phyloP scores from a whole-genome alignment of 371 early-diverging fungal genomes.

The Mucor circinelloides region DNA sequence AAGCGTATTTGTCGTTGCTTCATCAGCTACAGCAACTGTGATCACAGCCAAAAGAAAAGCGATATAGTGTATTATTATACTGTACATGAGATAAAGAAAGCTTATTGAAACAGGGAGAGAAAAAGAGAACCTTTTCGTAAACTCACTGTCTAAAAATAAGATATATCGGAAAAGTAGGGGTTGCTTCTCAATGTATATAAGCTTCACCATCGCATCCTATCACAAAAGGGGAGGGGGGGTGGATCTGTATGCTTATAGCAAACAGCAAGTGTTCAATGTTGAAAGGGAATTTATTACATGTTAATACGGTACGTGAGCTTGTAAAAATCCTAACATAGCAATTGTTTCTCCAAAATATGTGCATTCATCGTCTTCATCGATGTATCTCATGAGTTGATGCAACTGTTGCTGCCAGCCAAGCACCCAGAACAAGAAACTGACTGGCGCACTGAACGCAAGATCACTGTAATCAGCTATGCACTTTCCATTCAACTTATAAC shows the following conservation, averaged over 20 bases:
- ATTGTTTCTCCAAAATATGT: constrained; percentile 67
- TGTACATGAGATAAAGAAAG: background rate
- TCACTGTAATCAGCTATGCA: constrained; percentile 55
- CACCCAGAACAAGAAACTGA: constrained; percentile 57
- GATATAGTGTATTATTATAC: background rate
- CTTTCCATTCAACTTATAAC: constrained; percentile 57
- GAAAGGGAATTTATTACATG: background rate
- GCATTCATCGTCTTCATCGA: constrained; percentile 30
- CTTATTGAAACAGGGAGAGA: background rate
- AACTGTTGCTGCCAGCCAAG: constrained; percentile 51
- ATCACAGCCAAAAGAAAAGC: background rate
- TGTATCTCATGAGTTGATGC: constrained; percentile 47
- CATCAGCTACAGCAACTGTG: background rate
- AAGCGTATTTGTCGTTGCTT: background rate
- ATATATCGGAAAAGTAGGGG: background rate
- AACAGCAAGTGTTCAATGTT: too few species aligned
- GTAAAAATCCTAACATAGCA: constrained; percentile 56
- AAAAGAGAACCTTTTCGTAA: background rate
- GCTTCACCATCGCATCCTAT: background rate
- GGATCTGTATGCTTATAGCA: background rate
- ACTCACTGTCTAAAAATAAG: background rate
- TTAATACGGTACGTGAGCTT: constrained; percentile 47
- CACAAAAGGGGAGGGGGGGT: background rate
- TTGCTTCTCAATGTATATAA: background rate
- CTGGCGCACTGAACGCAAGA: constrained; percentile 64